Base-by-base conservation (phyloP, 2,329 filamentous ascomycete species). In the Talaromyces piceae region DNA sequence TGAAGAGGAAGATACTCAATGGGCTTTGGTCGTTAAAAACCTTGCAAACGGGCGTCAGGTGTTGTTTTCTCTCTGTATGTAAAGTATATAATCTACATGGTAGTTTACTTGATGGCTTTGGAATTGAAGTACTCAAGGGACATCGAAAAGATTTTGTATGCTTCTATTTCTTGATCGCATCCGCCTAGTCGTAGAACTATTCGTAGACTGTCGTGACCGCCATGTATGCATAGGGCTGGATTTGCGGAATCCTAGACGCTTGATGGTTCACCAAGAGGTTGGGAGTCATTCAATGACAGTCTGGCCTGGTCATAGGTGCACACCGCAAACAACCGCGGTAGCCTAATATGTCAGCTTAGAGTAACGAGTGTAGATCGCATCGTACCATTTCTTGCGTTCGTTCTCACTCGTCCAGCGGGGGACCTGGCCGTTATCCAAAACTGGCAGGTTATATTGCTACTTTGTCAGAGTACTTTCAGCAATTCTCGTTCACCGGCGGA, bases 401-500 rank as follows among this genome's bases (percentile, higher is more conserved):
- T n/a, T n/a, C 33, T 11, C 16, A 18, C 20, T n/a, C 33, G n/a
- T 4, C 16, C 20, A 18, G 16, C 9, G 16, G n/a, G 20, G 7
- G n/a, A 37, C 20, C 16, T 37, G 33, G 7, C n/a, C 16, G 16
- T 37, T 37, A 16, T 33, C 9, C 20, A 26, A 26, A 13, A 37
- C 16, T 18, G 16, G 33, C 33, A 5, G 3, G 11, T 37, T 9
- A 18, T 37, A 27, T n/a, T 25, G 9, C 6, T 23, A 25, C 18
- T 27, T 44, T 7, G 25, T 27, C 5, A 12, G 12, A 18, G 41
- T 7, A 11, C 12, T 37, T 9, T 11, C 12, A 2, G 16, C 20
- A 18, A 37, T 37, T 5, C n/a, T 23, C 18, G 0, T 22, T 54
- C 51, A 56, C 45, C 52, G 45, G 45, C 56, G 52, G 44, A 56